phyloP scores from a whole-genome alignment of 169 alveolate species.

The Plasmodium falciparum region DNA sequence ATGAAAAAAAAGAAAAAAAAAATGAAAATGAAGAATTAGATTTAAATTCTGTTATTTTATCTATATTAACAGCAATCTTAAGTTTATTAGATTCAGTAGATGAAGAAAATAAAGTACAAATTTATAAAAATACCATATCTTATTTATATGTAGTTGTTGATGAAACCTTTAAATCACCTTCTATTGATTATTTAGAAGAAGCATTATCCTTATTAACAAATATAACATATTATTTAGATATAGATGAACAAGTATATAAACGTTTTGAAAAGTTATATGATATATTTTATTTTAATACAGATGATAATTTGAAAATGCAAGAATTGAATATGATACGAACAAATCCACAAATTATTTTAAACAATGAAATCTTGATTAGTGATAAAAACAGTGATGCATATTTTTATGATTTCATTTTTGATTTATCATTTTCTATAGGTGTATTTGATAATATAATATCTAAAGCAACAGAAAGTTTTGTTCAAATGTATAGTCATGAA shows the following conservation, averaged over 20 bases:
- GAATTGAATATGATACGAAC: slow-evolving; percentile 36
- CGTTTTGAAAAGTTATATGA: slow-evolving; percentile 72
- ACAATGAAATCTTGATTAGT: slow-evolving; percentile 32
- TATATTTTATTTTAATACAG: slow-evolving; percentile 69
- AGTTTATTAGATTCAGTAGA: slow-evolving; percentile 68
- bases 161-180: slow-evolving; percentile 73
- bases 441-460: slow-evolving; percentile 68
- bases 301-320: slow-evolving; percentile 36
- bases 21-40: slow-evolving; percentile 70
- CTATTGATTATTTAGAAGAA: slow-evolving; percentile 68
- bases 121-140: slow-evolving; percentile 46
- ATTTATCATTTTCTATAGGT: slow-evolving; percentile 51
- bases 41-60: slow-evolving; percentile 38
- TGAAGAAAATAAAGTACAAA: slow-evolving; percentile 53
- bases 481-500: slow-evolving; percentile 48
- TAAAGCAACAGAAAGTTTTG: slow-evolving; percentile 39
- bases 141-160: slow-evolving; percentile 61
- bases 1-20: slow-evolving; percentile 53
- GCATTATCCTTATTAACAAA: slow-evolving; percentile 61
- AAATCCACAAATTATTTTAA: slow-evolving; percentile 49
- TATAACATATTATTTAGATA: slow-evolving; percentile 57
- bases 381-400: slow-evolving; percentile 63
- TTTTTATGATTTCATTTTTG: slow-evolving; percentile 62
- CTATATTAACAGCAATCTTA: slow-evolving; percentile 54
- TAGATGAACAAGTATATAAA: slow-evolving; percentile 57